These are phyloP conservation scores for Solanum boliviense DNA, from an alignment of 257 asterid species.

Conservation along the genomic window DNA sequence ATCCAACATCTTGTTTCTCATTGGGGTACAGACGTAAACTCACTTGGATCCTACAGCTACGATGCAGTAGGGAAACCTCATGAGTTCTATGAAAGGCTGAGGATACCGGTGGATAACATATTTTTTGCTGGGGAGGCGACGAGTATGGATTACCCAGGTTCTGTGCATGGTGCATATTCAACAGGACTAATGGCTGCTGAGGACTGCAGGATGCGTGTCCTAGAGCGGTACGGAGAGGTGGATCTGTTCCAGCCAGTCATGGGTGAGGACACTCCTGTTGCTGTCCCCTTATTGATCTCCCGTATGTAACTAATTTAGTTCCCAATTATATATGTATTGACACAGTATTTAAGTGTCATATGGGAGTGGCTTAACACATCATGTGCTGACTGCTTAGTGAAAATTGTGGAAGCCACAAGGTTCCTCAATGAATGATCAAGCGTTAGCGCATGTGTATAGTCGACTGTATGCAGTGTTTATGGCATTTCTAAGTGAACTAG, in stretches of 20 bases:
- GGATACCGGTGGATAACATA: conserved; percentile 75
- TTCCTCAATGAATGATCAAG: conserved; percentile 50
- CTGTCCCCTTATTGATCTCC: conserved; percentile 62
- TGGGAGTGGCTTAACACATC: not conserved
- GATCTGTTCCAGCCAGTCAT: conserved; percentile 64
- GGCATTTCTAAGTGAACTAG: not conserved
- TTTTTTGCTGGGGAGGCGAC: conserved; percentile 95
- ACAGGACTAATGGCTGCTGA: conserved; percentile 88
- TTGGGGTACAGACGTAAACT: conserved; percentile 69
- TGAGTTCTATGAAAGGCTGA: conserved; percentile 64
- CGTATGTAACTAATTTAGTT: conserved; percentile 25
- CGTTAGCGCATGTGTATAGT: conserved; percentile 8
- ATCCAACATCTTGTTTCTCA: conserved; percentile 72
- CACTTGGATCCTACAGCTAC: conserved; percentile 83
- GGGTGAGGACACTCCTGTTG: conserved; percentile 54
- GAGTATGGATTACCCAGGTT: conserved; percentile 69
- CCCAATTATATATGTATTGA: not conserved
- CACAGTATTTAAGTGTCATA: not conserved
- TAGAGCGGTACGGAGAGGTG: conserved; percentile 72
- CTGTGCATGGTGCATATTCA: conserved; percentile 85
- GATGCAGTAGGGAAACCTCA: conserved; percentile 72
- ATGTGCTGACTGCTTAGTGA: conserved; percentile 43
- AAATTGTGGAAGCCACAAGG: conserved; percentile 21
- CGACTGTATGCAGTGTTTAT: not conserved
- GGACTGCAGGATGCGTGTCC: conserved; percentile 81